These are phyloP conservation scores for Penicillium sp. DNA, from an alignment of 2,329 filamentous ascomycete genomes.

Conservation along the genomic window DNA sequence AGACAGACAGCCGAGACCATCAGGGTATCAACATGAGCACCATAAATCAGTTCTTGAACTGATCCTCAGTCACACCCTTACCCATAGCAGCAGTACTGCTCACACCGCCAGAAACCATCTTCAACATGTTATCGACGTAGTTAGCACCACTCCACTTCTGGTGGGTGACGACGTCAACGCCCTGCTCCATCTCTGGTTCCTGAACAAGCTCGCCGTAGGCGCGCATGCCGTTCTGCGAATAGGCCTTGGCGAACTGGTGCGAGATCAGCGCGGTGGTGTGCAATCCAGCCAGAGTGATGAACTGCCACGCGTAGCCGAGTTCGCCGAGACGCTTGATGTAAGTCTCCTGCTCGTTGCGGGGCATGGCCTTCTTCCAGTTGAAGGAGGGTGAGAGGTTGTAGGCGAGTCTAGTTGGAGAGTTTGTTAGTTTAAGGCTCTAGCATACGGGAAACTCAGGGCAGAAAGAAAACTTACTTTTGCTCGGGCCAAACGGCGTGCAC, in stretches of 20 bases:
- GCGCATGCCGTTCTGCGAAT: constrained; percentile 74
- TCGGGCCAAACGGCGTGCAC: constrained; percentile 93
- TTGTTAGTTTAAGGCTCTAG: constrained; percentile 13
- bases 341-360: constrained; percentile 82
- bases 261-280: constrained; percentile 91
- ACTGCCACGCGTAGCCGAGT: constrained; percentile 98
- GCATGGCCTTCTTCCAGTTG: constrained; percentile 99
- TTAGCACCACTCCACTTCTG: constrained; percentile 97
- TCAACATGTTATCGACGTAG: constrained; percentile 87
- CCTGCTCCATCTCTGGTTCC: constrained; percentile 87
- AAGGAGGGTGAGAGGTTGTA: constrained; percentile 98
- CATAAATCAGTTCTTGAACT: constrained; percentile 57
- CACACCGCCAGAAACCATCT: constrained; percentile 93
- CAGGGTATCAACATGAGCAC: constrained; percentile 6
- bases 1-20: not conserved
- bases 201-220: constrained; percentile 96
- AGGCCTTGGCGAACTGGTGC: constrained; percentile 78
- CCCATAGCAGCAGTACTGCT: constrained; percentile 93
- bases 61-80: constrained; percentile 93
- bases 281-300: constrained; percentile 96
- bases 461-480: constrained; percentile 64
- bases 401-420: constrained; percentile 56
- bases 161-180: constrained; percentile 92
- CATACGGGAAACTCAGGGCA: not conserved
- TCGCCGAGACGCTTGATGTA: constrained; percentile 82